Evolutionary conservation across 2,329 filamentous ascomycete species (phyloP).

Genomic region (Zasmidium angulare): DNA sequence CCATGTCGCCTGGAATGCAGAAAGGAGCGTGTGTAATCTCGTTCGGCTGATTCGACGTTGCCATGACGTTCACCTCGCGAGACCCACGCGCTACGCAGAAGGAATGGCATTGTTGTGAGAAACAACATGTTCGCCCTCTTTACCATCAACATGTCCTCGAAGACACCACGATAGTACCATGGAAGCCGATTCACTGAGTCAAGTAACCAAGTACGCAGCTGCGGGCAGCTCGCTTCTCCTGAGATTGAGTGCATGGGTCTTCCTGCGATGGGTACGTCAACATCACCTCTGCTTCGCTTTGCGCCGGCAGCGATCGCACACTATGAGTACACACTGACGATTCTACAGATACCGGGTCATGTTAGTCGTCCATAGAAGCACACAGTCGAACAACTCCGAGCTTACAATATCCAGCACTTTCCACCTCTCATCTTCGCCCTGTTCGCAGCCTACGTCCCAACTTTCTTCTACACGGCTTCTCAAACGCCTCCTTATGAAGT

Average conservation of each 20-base stretch:
- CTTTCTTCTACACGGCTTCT: conserved; percentile 34
- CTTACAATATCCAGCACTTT: conserved; percentile 30
- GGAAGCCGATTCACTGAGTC: not conserved
- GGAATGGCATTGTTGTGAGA: too few relatives aligned
- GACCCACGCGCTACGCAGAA: not conserved
- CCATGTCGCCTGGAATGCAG: not conserved
- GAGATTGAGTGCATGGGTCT: conserved; percentile 33
- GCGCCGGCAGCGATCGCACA: conserved; percentile 18
- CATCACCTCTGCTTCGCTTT: conserved; percentile 16
- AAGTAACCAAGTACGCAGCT: conserved; percentile 18
- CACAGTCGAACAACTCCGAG: conserved; percentile 11
- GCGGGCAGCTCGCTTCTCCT: conserved; percentile 28
- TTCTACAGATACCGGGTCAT: conserved; percentile 37
- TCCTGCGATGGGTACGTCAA: conserved; percentile 37
- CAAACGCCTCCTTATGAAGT: conserved; percentile 34
- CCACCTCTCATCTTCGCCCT: conserved; percentile 38
- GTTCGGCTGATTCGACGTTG: not conserved
- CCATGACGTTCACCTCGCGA: not conserved
- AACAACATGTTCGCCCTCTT: too few relatives aligned
- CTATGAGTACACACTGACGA: conserved; percentile 10
- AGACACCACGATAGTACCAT: not conserved
- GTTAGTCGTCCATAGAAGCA: conserved; percentile 24
- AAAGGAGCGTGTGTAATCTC: not conserved
- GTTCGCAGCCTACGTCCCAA: conserved; percentile 47
- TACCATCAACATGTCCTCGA: not conserved